phyloP scores from a whole-genome alignment of 345 rosid genomes.

The Zanthoxylum bungeanum region DNA sequence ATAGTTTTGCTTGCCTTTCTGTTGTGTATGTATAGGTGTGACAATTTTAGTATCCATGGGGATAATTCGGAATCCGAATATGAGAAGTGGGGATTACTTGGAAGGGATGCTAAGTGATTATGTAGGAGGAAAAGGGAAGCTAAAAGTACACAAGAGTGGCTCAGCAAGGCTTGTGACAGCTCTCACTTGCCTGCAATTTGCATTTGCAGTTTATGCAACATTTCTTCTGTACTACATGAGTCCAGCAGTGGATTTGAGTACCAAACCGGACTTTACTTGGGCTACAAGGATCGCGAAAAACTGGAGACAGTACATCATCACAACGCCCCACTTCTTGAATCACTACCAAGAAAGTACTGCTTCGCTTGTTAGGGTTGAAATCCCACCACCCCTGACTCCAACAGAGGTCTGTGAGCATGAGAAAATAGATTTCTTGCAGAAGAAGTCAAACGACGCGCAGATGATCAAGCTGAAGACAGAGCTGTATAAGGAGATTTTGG shows the following conservation, averaged over 20 bases:
- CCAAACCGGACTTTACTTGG: slow-evolving; percentile 89
- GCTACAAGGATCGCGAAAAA: slow-evolving; percentile 74
- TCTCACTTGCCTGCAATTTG: slow-evolving; percentile 76
- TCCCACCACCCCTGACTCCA: slow-evolving; percentile 34
- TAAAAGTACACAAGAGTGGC: slow-evolving; percentile 24
- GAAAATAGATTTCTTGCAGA: slow-evolving; percentile 85
- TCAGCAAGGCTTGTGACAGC: slow-evolving; percentile 65
- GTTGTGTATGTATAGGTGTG: slow-evolving; percentile 25
- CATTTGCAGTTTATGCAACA: slow-evolving; percentile 88
- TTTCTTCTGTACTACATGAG: slow-evolving; percentile 88
- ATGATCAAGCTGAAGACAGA: slow-evolving; percentile 84
- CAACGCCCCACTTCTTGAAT: slow-evolving; percentile 58
- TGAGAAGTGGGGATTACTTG: slow-evolving; percentile 64
- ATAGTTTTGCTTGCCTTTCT: no score
- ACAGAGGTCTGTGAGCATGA: slow-evolving; percentile 77
- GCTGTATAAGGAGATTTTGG: slow-evolving; percentile 57
- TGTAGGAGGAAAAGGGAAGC: slow-evolving; percentile 48
- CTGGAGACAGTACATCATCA: slow-evolving; percentile 66
- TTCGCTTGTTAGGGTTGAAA: slow-evolving; percentile 30
- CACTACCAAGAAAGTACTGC: slow-evolving; percentile 63
- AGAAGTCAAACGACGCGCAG: slow-evolving; percentile 66
- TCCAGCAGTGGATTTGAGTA: slow-evolving; percentile 66
- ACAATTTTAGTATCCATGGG: slow-evolving; percentile 45
- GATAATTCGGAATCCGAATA: slow-evolving; percentile 43
- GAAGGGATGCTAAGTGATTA: slow-evolving; percentile 75